Evolutionary conservation across 192 early-diverging fungal genomes (phyloP).

Genomic region (Coemansia sp.): DNA sequence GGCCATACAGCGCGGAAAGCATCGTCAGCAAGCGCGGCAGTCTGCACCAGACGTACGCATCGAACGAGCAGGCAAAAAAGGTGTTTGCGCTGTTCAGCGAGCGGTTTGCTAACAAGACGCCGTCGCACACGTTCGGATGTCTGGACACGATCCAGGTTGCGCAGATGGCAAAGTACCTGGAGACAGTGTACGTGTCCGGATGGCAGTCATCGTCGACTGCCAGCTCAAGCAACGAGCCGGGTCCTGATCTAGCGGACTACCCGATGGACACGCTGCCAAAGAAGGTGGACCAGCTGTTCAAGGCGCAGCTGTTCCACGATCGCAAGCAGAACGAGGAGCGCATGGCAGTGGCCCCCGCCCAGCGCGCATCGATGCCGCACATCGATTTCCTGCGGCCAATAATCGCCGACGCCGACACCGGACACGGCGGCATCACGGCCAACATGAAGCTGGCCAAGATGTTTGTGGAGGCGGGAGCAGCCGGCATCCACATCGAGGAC

Average conservation of each 20-base stretch:
- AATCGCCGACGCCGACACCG: slow-evolving; percentile 97
- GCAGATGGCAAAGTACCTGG: slow-evolving; percentile 97
- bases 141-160: slow-evolving; percentile 93
- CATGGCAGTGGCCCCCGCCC: slow-evolving; percentile 61
- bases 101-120: slow-evolving; percentile 76
- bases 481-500: slow-evolving; percentile 93
- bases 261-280: slow-evolving; percentile 98
- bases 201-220: slow-evolving; percentile 99
- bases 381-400: slow-evolving; percentile 93
- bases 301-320: slow-evolving; percentile 97
- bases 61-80: slow-evolving; percentile 91
- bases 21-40: slow-evolving; percentile 90
- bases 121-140: slow-evolving; percentile 92
- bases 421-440: slow-evolving; percentile 98
- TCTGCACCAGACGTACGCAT: slow-evolving; percentile 71
- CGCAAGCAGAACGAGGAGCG: slow-evolving; percentile 93
- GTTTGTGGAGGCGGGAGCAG: slow-evolving; percentile 96
- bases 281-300: slow-evolving; percentile 98
- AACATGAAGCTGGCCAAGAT: slow-evolving; percentile 97
- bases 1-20: slow-evolving; percentile 84
- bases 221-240: slow-evolving; percentile 92
- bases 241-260: slow-evolving; percentile 98
- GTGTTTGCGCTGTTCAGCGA: slow-evolving; percentile 79
- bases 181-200: slow-evolving; percentile 96
- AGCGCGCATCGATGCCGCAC: slow-evolving; percentile 71